Evolutionary conservation across 2,329 filamentous ascomycete genomes (phyloP).

Genomic region (Lachnellula hyalina): DNA sequence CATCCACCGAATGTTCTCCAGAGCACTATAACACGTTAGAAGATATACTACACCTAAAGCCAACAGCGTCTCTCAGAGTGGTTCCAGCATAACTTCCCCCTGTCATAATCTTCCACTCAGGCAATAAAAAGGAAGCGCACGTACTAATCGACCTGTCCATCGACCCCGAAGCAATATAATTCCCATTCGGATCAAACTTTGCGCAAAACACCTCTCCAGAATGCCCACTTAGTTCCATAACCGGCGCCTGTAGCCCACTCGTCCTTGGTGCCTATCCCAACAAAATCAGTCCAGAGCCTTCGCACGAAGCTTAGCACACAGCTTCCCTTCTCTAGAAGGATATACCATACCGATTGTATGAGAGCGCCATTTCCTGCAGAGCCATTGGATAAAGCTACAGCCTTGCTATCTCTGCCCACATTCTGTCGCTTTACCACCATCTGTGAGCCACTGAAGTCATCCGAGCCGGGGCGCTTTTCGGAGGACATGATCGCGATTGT

Average conservation of each 20-base stretch:
- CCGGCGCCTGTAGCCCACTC: conserved; percentile 78
- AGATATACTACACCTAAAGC: conserved; percentile 3
- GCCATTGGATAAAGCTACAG: conserved; percentile 53
- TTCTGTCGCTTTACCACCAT: conserved; percentile 89
- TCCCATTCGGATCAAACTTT: conserved; percentile 83
- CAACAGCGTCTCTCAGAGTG: no score
- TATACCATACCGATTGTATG: conserved; percentile 56
- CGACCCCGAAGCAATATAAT: conserved; percentile 86
- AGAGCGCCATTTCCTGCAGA: conserved; percentile 55
- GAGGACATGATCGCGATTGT: conserved; percentile 60
- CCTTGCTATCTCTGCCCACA: conserved; percentile 43
- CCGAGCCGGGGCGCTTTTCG: conserved; percentile 87
- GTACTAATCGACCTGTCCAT: conserved; percentile 89
- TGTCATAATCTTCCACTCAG: background rate
- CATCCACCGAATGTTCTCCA: conserved; percentile 92
- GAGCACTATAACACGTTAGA: conserved; percentile 55
- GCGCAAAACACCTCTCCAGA: conserved; percentile 86
- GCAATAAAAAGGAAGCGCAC: conserved; percentile 29
- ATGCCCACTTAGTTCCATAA: conserved; percentile 86
- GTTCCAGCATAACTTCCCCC: no score
- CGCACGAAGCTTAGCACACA: conserved; percentile 15
- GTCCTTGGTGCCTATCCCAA: conserved; percentile 63
- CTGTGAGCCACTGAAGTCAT: conserved; percentile 73
- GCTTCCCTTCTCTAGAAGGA: conserved; percentile 1
- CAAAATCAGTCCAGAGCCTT: conserved; percentile 21